Evolutionary conservation across 2,329 filamentous ascomycete genomes (phyloP).

Genomic region (Xylaria sp.): DNA sequence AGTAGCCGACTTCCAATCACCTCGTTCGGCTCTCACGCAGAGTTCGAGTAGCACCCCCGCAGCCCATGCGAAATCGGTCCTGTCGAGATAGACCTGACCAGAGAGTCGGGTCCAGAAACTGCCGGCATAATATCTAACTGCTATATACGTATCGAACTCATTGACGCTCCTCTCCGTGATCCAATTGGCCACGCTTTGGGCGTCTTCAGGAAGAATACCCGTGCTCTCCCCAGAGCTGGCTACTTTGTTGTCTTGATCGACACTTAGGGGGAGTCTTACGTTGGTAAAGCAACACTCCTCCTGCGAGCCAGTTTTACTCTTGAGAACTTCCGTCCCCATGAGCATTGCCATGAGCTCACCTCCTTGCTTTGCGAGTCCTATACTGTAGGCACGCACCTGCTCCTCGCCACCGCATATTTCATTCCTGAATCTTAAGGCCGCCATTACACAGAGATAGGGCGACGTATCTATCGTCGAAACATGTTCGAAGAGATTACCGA

Average conservation of each 20-base stretch:
- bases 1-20: constrained; percentile 35
- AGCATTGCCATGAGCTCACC: constrained; percentile 65
- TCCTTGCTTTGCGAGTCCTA: constrained; percentile 64
- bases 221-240: not conserved
- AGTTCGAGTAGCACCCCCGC: constrained; percentile 46
- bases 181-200: constrained; percentile 46
- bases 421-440: constrained; percentile 70
- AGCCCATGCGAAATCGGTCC: constrained; percentile 47
- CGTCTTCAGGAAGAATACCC: constrained; percentile 40
- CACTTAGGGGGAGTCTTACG: constrained; percentile 66
- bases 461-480: constrained; percentile 73
- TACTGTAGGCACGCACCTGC: constrained; percentile 68
- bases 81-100: constrained; percentile 47
- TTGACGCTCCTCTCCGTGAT: constrained; percentile 47
- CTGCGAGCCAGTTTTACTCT: constrained; percentile 62
- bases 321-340: constrained; percentile 72
- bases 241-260: constrained; percentile 28
- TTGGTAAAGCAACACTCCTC: constrained; percentile 71
- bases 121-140: constrained; percentile 46
- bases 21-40: constrained; percentile 41
- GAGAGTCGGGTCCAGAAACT: constrained; percentile 47
- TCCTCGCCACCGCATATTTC: constrained; percentile 73
- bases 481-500: constrained; percentile 72
- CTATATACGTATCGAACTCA: constrained; percentile 49
- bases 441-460: constrained; percentile 70